Evolutionary conservation across 1,284 basidiomycete genomes (phyloP), one percentile per base, ranked within the genome.

Genomic region (Fomitopsis schrenkii): DNA sequence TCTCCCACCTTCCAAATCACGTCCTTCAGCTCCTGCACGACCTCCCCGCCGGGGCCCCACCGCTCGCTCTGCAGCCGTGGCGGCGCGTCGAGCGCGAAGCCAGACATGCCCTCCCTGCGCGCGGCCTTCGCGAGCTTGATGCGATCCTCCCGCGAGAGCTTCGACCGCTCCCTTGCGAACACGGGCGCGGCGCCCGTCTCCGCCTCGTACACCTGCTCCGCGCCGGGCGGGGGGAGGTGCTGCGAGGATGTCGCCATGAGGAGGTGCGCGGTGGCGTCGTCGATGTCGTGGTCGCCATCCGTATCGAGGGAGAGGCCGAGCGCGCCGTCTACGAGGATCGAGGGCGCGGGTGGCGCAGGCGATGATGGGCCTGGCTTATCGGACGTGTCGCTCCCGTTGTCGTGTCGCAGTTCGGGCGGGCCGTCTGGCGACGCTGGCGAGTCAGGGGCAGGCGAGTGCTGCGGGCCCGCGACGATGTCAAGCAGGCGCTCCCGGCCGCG

Each of bases 1-100:
- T 92, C 87, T 26, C 88, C 83, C 6, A 93, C 91, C 69, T 91
- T 87, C 86, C 87, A 91, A 35, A 93, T 93, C 15, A 93, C 90
- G 67, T 91, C 89, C 72, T 89, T 90, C 66, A 93, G 76, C 74
- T 93, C 91, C 69, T 90, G 85, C 8, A 93, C 90, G 40, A 93
- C 90, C 63, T 93, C 91, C 1, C 85, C 87, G 12, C 86, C 84
- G 10, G 89, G 90, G 0, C 88, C 90, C 86, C 87, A 89, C 58
- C 77, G 76, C 68, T 84, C 83, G 41, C 57, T 55, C 35, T 61
- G 58, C 28, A 62, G 63, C 56, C 42, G 30, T 52, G 46, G 17
- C 22, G 41, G 53, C 59, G 9, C 54, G 28, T 40, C 46, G 52
- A 59, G 48, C 9, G 54, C 17, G 5, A 60, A 54, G 19, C 67